A percentile compares a stretch with the other conserved stretches of the same genome.
phyloP scores from a whole-genome alignment of 805 yeast genomes.

The Martiniozyma abietophila region DNA sequence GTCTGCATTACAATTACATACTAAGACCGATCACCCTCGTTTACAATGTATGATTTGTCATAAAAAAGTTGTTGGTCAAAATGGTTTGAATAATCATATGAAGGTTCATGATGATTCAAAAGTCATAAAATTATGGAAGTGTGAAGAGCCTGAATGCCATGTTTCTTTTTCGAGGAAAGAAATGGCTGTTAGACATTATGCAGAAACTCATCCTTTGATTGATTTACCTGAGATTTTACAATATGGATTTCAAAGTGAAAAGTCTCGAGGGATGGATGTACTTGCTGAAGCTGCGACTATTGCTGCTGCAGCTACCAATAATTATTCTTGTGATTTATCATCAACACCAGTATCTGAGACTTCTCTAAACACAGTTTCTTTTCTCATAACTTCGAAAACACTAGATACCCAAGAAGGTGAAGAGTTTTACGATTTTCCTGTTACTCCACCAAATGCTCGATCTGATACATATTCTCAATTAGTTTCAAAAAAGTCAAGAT shows the following conservation, averaged over 20 bases:
- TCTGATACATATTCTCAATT: not conserved
- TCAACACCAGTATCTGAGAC: no score
- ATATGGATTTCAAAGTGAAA: slow-evolving; percentile 5
- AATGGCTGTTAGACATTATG: slow-evolving; percentile 49
- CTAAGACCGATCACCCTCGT: slow-evolving; percentile 65
- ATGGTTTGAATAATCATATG: slow-evolving; percentile 69
- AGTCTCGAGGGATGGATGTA: not conserved
- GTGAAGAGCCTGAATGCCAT: slow-evolving; percentile 41
- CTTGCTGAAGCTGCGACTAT: no score
- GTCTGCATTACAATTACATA: slow-evolving; percentile 65
- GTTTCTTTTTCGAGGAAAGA: slow-evolving; percentile 45
- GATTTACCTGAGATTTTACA: slow-evolving; percentile 13
- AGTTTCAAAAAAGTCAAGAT: not conserved
- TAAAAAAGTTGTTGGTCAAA: slow-evolving; percentile 62
- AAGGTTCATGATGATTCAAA: slow-evolving; percentile 49
- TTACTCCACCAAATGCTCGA: slow-evolving; percentile 1
- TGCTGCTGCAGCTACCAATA: no score
- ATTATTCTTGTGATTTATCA: no score
- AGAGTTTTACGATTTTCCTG: not conserved
- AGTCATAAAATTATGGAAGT: slow-evolving; percentile 56
- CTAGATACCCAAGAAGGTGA: not conserved
- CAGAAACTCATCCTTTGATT: slow-evolving; percentile 28
- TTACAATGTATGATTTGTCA: slow-evolving; percentile 56
- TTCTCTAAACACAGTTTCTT: no score
- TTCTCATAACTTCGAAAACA: not conserved